Evolutionary conservation across 768 basidiomycete genomes (phyloP).

Genomic region (Leccinellum albellum): DNA sequence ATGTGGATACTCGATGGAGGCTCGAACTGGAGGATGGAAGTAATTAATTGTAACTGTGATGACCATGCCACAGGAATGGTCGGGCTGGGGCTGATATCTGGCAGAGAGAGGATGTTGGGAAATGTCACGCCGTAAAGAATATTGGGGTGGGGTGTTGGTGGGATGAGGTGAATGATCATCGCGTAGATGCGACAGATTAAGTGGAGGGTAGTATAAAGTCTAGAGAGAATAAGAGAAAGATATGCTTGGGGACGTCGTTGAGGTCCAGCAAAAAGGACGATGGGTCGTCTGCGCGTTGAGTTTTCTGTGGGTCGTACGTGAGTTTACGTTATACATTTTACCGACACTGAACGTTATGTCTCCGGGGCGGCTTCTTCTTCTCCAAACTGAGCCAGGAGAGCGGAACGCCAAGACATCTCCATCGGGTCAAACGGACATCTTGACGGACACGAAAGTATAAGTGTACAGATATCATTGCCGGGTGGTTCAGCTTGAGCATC

Average conservation of each 20-base stretch:
- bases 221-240: conserved; percentile 10
- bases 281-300: conserved; percentile 12
- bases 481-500: not conserved
- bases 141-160: conserved; percentile 42
- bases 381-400: not conserved
- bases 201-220: conserved; percentile 22
- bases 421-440: not conserved
- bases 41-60: conserved; percentile 48
- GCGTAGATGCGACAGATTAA: conserved; percentile 26
- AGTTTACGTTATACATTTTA: conserved; percentile 28
- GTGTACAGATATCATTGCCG: not conserved
- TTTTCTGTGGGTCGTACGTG: conserved; percentile 31
- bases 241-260: conserved; percentile 28
- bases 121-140: conserved; percentile 61
- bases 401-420: not conserved
- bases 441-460: not conserved
- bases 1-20: conserved; percentile 50
- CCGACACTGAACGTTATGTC: conserved; percentile 6
- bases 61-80: conserved; percentile 52
- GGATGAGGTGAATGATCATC: conserved; percentile 60
- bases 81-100: conserved; percentile 29
- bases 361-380: conserved; percentile 3
- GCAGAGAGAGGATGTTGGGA: conserved; percentile 35
- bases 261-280: conserved; percentile 28
- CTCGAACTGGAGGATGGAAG: conserved; percentile 48